These are phyloP conservation scores for Alternaria novae-zelandiae DNA, from an alignment of 2,329 filamentous ascomycete genomes.

Conservation along the genomic window DNA sequence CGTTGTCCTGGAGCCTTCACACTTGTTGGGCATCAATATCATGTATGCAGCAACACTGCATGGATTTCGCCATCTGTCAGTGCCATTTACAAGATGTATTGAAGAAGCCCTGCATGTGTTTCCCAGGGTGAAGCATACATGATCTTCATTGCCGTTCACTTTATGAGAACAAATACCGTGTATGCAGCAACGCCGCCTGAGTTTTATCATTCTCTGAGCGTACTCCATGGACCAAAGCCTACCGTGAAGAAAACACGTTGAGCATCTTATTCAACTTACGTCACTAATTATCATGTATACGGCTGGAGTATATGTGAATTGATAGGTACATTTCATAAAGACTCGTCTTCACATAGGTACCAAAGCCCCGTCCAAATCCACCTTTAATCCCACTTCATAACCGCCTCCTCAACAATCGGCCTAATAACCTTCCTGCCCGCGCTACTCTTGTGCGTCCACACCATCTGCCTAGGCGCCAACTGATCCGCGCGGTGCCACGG, in stretches of 20 bases:
- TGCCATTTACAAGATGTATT: neutral
- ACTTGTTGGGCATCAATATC: neutral
- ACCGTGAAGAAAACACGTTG: neutral
- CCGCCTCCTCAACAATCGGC: conserved; percentile 55
- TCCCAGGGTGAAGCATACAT: neutral
- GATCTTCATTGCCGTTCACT: neutral
- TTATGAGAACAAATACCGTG: neutral
- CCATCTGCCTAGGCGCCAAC: conserved; percentile 54
- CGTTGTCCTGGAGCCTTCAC: neutral
- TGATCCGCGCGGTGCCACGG: conserved; percentile 54
- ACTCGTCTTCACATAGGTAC: neutral
- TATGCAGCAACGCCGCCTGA: neutral
- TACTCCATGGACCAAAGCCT: neutral
- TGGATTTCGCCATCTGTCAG: neutral
- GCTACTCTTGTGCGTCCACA: conserved; percentile 52
- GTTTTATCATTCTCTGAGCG: neutral
- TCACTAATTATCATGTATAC: neutral
- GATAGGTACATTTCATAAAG: neutral
- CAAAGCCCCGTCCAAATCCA: neutral
- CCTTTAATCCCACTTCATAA: conserved; percentile 48
- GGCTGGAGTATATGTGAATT: neutral
- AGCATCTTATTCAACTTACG: neutral
- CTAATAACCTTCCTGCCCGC: conserved; percentile 54
- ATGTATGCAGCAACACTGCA: neutral
- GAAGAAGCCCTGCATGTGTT: neutral